These are phyloP conservation scores for Penicillium sp. DNA, from an alignment of 2,329 filamentous ascomycete species.

Conservation along the genomic window DNA sequence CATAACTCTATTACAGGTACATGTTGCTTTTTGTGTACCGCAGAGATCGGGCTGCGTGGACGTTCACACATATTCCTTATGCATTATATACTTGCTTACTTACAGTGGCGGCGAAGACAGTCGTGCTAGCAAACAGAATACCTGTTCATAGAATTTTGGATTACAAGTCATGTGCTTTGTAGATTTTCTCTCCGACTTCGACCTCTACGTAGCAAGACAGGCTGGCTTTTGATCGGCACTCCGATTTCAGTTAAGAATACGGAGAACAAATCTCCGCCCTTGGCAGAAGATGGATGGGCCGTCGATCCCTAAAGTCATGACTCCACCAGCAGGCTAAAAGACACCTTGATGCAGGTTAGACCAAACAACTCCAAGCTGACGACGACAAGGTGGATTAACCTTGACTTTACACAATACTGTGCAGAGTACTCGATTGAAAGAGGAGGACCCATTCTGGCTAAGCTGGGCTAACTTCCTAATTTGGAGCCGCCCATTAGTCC, in stretches of 20 bases:
- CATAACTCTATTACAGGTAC: slow-evolving; percentile 5
- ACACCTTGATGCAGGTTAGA: slow-evolving; percentile 19
- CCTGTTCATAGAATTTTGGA: background rate
- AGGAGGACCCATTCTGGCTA: too few relatives aligned
- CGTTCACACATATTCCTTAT: background rate
- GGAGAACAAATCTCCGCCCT: slow-evolving; percentile 12
- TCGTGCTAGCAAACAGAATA: background rate
- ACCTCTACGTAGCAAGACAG: background rate
- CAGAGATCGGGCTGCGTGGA: background rate
- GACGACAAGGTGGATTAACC: slow-evolving; percentile 20
- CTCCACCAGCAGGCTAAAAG: slow-evolving; percentile 18
- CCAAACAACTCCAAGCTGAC: slow-evolving; percentile 22
- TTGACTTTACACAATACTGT: background rate
- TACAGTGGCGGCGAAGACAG: background rate
- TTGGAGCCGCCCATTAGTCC: too few relatives aligned
- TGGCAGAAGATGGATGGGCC: background rate
- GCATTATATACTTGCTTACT: background rate
- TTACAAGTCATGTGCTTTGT: background rate
- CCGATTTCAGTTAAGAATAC: slow-evolving; percentile 18
- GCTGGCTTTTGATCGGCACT: slow-evolving; percentile 8
- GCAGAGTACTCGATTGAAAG: too few relatives aligned
- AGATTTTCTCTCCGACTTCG: background rate
- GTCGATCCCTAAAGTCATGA: slow-evolving; percentile 19
- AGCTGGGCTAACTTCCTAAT: too few relatives aligned
- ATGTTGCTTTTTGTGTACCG: slow-evolving; percentile 16